Percentiles rank a stretch among this genome's conserved stretches.
phyloP scores from a whole-genome alignment of 768 basidiomycete genomes.

The Daedaleopsis nitida region DNA sequence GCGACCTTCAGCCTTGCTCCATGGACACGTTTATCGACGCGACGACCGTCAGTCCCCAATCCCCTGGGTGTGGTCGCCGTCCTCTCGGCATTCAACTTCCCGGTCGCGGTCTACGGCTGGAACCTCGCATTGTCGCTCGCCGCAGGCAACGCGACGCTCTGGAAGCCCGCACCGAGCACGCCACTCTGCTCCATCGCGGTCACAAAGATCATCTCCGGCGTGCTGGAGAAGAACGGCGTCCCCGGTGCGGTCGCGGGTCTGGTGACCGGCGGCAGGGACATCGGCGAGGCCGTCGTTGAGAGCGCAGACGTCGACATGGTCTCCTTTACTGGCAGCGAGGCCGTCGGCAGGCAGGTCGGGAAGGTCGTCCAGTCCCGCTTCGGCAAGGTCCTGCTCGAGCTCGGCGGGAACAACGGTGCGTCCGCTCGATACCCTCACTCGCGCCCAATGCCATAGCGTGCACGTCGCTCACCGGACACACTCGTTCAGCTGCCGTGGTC shows the following conservation, averaged over 20 bases:
- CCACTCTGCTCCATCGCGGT: conserved; percentile 90
- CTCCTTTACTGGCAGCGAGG: conserved; percentile 94
- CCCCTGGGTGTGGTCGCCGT: conserved; percentile 76
- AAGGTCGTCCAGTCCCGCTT: conserved; percentile 83
- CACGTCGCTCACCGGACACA: background rate
- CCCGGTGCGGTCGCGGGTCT: conserved; percentile 85
- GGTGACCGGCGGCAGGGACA: conserved; percentile 79
- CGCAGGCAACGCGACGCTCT: conserved; percentile 90
- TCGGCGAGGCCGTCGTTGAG: conserved; percentile 78
- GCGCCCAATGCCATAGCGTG: background rate
- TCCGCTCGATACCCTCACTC: conserved; percentile 11
- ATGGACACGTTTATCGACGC: background rate
- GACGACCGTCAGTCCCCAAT: conserved; percentile 68
- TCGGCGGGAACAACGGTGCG: conserved; percentile 94
- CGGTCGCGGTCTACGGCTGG: conserved; percentile 93
- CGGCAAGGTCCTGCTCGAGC: conserved; percentile 87
- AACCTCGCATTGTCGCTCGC: conserved; percentile 87
- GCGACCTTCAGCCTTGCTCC: background rate
- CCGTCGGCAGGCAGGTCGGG: conserved; percentile 86
- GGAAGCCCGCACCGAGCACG: conserved; percentile 93
- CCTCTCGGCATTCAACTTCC: conserved; percentile 95
- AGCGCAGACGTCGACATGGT: conserved; percentile 81
- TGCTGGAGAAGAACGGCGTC: conserved; percentile 81
- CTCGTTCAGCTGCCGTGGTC: conserved; percentile 73
- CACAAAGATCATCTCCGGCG: conserved; percentile 77